Evolutionary conservation across 2,329 filamentous ascomycete genomes (phyloP).

Genomic region (Fusarium sp.): DNA sequence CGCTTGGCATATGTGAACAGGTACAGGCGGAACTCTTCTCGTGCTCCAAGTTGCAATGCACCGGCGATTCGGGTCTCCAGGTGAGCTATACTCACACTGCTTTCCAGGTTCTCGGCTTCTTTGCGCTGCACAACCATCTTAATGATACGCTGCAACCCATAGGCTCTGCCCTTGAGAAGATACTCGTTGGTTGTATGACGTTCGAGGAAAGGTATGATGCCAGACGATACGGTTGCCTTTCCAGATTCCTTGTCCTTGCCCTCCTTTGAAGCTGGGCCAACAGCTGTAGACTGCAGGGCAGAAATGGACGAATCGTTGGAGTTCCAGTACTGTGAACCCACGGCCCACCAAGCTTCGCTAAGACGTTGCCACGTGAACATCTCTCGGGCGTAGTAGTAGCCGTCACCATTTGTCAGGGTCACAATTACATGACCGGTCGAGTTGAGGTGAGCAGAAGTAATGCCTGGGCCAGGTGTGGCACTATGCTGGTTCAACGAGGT

Average conservation of each 20-base stretch:
- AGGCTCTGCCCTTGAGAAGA: constrained; percentile 89
- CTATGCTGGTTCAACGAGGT: constrained; percentile 80
- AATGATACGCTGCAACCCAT: constrained; percentile 89
- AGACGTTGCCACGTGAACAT: constrained; percentile 95
- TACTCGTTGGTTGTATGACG: constrained; percentile 95
- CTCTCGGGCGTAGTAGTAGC: constrained; percentile 85
- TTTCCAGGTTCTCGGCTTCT: constrained; percentile 92
- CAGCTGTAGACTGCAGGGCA: constrained; percentile 78
- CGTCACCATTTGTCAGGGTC: constrained; percentile 94
- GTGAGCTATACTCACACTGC: constrained; percentile 90
- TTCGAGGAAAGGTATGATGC: constrained; percentile 92
- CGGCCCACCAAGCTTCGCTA: constrained; percentile 98
- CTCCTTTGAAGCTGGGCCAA: constrained; percentile 66
- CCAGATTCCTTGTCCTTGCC: constrained; percentile 59
- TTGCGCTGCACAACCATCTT: constrained; percentile 89
- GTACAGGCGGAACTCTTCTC: constrained; percentile 93
- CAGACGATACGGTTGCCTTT: constrained; percentile 77
- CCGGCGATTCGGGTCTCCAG: constrained; percentile 94
- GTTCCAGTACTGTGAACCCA: constrained; percentile 99
- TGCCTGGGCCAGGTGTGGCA: constrained; percentile 80
- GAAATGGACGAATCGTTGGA: constrained; percentile 91
- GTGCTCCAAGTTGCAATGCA: constrained; percentile 83
- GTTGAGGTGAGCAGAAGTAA: constrained; percentile 93
- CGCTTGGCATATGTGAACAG: constrained; percentile 99
- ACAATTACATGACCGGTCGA: constrained; percentile 86